Percentiles rank a stretch among this genome's conserved stretches.
phyloP scores from a whole-genome alignment of 345 rosid species.

The Camelina hispida region DNA sequence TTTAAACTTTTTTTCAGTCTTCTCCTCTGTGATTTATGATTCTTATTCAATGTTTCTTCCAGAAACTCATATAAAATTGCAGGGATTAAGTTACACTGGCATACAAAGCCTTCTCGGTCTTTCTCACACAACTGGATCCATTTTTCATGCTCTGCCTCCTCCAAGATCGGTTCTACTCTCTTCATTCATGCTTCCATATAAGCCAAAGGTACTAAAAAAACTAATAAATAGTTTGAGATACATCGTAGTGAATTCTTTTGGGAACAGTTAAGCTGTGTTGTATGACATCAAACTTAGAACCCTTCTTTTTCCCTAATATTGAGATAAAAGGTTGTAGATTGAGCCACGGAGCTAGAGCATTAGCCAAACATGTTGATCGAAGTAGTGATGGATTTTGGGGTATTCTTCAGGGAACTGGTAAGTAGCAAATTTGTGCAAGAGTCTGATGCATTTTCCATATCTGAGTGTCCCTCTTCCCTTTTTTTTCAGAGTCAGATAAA shows the following conservation, averaged over 20 bases:
- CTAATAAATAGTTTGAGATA: constrained; percentile 2
- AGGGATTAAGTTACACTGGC: constrained; percentile 67
- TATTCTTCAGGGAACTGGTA: constrained; percentile 63
- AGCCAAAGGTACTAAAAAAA: constrained; percentile 57
- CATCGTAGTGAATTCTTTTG: constrained; percentile 1
- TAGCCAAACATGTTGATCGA: constrained; percentile 75
- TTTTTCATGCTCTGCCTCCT: constrained; percentile 65
- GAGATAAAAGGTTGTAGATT: constrained; percentile 68
- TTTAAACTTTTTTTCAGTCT: constrained; percentile 1
- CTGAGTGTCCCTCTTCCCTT: neutral
- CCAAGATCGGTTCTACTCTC: constrained; percentile 63
- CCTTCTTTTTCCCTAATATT: constrained; percentile 13
- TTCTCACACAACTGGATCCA: constrained; percentile 65
- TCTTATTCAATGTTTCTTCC: constrained; percentile 4
- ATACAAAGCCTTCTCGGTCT: constrained; percentile 66
- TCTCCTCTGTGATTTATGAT: constrained; percentile 4
- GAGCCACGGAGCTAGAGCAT: constrained; percentile 80
- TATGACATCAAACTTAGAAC: constrained; percentile 13
- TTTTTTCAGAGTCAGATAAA: constrained; percentile 60
- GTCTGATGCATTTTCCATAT: constrained; percentile 1
- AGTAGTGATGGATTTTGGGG: constrained; percentile 69
- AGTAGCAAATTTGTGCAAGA: constrained; percentile 18
- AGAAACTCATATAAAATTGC: constrained; percentile 14
- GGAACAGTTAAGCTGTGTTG: neutral
- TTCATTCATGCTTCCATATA: constrained; percentile 69